Evolutionary conservation across 345 rosid species (phyloP), one percentile per base, ranked within the genome.

Genomic region (Dimocarpus longan): DNA sequence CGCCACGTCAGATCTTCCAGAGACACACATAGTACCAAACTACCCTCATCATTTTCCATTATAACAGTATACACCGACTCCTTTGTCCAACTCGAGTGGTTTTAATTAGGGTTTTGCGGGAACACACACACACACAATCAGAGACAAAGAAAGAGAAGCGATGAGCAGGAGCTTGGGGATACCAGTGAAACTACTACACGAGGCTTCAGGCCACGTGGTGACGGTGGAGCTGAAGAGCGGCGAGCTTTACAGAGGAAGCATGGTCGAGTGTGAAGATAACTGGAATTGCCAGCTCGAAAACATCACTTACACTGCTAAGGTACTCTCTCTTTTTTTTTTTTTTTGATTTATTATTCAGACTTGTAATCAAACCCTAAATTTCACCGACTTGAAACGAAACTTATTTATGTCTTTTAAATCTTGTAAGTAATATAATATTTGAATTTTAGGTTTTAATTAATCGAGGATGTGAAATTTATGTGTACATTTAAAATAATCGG

Each of bases 241-340:
- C 18, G 97, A 93, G 88, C 94, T 90, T 26, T 93, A 93, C 79
- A 83, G 97, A 89, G 97, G 97, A 79, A 87, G 93, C 83, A 91
- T 93, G 97, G 26, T 93, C 16, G 97, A 93, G 89, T 93, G 97
- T 76, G 97, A 93, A 81, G 97, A 93, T 76, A 93, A 93, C 89
- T 93, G 97, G 97, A 93, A 93, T 82, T 91, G 95, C 76, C 97
- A 93, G 85, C 97, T 93, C 78, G 95, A 93, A 85, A 89, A 75
- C 74, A 91, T 93, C 79, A 93, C 95, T 39, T 93, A 80, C 85
- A 93, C 95, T 43, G 94, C 97, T 48, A 87, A 87, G 92, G 97
- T 86, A 82, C 56, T 66, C 8, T 24, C 56, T 68, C 12, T 15
- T 21, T 4, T 75, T 66, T 43, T 57, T 19, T 22, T n/a, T 19